Percentiles rank a stretch among this genome's conserved stretches.
These are phyloP conservation scores for Medicago ruthenica DNA, from an alignment of 306 rosid genomes.

Conservation along the genomic window DNA sequence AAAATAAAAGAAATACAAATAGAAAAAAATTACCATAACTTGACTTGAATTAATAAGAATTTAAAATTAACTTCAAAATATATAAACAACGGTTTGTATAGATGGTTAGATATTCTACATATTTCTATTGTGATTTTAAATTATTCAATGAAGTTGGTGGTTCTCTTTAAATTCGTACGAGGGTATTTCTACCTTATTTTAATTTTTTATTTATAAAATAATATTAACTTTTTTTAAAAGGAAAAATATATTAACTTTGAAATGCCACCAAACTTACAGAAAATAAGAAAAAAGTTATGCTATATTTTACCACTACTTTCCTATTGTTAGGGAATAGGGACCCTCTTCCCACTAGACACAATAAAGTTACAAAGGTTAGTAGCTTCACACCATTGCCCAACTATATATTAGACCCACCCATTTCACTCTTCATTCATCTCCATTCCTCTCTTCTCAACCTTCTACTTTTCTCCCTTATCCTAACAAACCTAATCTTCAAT, in stretches of 20 bases:
- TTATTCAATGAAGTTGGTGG: too few relatives aligned
- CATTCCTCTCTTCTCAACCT: constrained; percentile 43
- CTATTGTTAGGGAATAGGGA: constrained; percentile 35
- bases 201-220: too few relatives aligned
- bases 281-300: constrained; percentile 30
- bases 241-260: background rate
- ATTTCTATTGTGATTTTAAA: too few relatives aligned
- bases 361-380: constrained; percentile 9
- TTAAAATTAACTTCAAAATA: too few relatives aligned
- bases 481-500: constrained; percentile 4
- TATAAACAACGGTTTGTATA: too few relatives aligned
- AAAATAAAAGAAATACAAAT: too few relatives aligned
- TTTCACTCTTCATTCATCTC: constrained; percentile 46
- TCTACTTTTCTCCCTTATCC: background rate
- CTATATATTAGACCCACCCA: constrained; percentile 66
- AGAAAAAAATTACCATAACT: too few relatives aligned
- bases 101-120: too few relatives aligned
- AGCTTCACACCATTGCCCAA: constrained; percentile 40
- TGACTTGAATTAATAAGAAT: too few relatives aligned
- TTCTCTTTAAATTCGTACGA: too few relatives aligned
- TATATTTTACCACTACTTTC: constrained; percentile 20
- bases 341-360: constrained; percentile 33
- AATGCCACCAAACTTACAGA: background rate
- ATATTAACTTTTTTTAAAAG: too few relatives aligned
- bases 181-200: too few relatives aligned